A percentile compares a stretch with the other conserved stretches of the same genome.
phyloP scores from a whole-genome alignment of 2,329 filamentous ascomycete species.

The Nakataea oryzae region DNA sequence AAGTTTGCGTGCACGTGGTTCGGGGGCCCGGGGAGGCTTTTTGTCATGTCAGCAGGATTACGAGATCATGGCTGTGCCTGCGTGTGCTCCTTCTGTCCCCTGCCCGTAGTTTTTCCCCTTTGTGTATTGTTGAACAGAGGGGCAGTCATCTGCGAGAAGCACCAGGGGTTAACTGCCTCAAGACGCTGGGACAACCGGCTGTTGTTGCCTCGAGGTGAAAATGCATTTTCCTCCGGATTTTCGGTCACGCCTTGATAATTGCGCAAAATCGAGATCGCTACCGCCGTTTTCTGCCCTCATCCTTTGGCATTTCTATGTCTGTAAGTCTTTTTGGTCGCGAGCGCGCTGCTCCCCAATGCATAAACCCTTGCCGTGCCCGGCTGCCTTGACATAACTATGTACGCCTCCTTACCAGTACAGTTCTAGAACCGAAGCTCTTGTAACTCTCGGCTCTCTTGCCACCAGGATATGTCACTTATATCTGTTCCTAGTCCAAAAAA shows the following conservation, averaged over 20 bases:
- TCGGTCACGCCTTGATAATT: neutral
- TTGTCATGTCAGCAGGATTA: too few relatives aligned
- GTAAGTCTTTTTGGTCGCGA: neutral
- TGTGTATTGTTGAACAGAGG: neutral
- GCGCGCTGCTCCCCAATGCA: too few relatives aligned
- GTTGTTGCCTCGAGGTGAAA: too few relatives aligned
- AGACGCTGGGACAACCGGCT: neutral
- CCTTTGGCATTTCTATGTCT: neutral
- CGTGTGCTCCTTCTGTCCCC: neutral
- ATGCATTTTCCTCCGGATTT: neutral
- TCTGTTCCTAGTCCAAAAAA: too few relatives aligned
- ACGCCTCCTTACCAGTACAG: neutral
- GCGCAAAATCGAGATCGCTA: too few relatives aligned
- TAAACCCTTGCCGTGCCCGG: neutral
- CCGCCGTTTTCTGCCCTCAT: too few relatives aligned
- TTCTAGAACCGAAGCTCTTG: neutral
- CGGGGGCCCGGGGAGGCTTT: too few relatives aligned
- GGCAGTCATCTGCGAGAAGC: too few relatives aligned
- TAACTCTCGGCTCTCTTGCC: neutral
- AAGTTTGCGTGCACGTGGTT: too few relatives aligned
- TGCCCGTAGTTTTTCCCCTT: neutral
- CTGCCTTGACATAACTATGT: neutral
- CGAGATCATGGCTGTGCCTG: neutral
- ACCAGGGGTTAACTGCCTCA: too few relatives aligned
- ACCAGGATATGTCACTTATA: neutral